These are phyloP conservation scores for Aspergillus brunneoviolaceus DNA, from an alignment of 2,329 filamentous ascomycete species.

Conservation along the genomic window DNA sequence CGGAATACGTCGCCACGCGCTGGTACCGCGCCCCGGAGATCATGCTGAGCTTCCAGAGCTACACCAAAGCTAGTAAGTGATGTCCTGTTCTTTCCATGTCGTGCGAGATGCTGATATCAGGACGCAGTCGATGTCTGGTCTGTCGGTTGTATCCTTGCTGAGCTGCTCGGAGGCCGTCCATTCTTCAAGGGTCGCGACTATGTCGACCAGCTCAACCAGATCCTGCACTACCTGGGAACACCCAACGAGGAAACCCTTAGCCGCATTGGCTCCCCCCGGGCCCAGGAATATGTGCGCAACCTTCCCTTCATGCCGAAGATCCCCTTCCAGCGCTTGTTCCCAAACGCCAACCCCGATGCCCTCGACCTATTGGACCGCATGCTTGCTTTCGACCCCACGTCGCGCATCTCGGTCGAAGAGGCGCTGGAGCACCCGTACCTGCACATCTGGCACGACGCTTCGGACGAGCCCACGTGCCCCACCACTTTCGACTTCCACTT, in stretches of 20 bases:
- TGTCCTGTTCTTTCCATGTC: slow-evolving; percentile 3
- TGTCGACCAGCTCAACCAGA: slow-evolving; percentile 98
- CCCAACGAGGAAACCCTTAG: slow-evolving; percentile 92
- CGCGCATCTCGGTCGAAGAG: slow-evolving; percentile 89
- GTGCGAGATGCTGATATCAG: slow-evolving; percentile 6
- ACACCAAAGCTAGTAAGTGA: slow-evolving; percentile 97
- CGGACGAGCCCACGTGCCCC: slow-evolving; percentile 90
- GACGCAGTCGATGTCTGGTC: slow-evolving; percentile 94
- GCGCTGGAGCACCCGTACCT: slow-evolving; percentile 96
- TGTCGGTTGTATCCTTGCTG: slow-evolving; percentile 94
- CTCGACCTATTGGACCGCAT: slow-evolving; percentile 94
- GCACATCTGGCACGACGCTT: slow-evolving; percentile 96
- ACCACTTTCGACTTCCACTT: slow-evolving; percentile 98
- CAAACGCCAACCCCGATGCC: slow-evolving; percentile 91
- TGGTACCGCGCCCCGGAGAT: slow-evolving; percentile 99
- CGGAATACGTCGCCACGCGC: slow-evolving; percentile 95
- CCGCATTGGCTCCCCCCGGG: slow-evolving; percentile 90
- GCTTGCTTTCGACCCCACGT: slow-evolving; percentile 94
- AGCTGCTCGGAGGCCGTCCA: slow-evolving; percentile 89
- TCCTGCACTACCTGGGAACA: slow-evolving; percentile 94
- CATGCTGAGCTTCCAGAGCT: slow-evolving; percentile 99
- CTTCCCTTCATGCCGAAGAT: slow-evolving; percentile 93
- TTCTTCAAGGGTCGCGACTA: slow-evolving; percentile 99
- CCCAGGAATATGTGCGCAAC: slow-evolving; percentile 98
- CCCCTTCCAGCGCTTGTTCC: slow-evolving; percentile 83